Conservation (phyloP, 1,139 yeast genomes). For the Kurtzmaniella quercitrusa region DNA sequence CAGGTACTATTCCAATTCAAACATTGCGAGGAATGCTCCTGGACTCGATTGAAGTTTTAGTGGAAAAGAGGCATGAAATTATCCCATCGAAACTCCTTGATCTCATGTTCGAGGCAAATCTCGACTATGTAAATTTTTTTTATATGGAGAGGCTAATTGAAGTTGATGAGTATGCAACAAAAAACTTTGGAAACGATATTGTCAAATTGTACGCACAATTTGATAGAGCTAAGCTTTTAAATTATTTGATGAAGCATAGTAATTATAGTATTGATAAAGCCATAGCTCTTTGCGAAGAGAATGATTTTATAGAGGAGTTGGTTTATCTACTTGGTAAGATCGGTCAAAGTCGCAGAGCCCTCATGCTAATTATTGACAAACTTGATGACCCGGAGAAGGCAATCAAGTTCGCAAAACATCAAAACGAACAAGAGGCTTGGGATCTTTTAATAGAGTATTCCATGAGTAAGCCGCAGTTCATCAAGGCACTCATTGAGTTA, state of each 20-base stretch:
- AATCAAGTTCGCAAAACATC: slow-evolving; percentile 70
- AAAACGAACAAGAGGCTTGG: slow-evolving; percentile 78
- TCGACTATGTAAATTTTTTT: slow-evolving; percentile 57
- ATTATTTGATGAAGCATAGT: slow-evolving; percentile 41
- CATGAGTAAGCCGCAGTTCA: slow-evolving; percentile 66
- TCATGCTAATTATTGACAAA: slow-evolving; percentile 70
- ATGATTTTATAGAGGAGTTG: slow-evolving; percentile 58
- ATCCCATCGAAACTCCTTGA: slow-evolving; percentile 47
- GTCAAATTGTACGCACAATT: slow-evolving; percentile 63
- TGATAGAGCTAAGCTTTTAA: slow-evolving; percentile 48
- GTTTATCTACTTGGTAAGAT: slow-evolving; percentile 79
- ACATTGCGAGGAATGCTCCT: slow-evolving; percentile 35
- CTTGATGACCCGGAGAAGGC: slow-evolving; percentile 79
- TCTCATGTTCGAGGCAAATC: slow-evolving; percentile 37
- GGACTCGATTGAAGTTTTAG: slow-evolving; percentile 53
- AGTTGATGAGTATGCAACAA: slow-evolving; percentile 51
- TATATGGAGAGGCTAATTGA: slow-evolving; percentile 52
- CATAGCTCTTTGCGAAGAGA: slow-evolving; percentile 55
- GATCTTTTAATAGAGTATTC: slow-evolving; percentile 68
- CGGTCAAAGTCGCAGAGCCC: slow-evolving; percentile 76
- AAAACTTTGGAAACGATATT: slow-evolving; percentile 62
- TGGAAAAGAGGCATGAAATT: slow-evolving; percentile 64
- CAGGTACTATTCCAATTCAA: slow-evolving; percentile 37
- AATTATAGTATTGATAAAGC: slow-evolving; percentile 72
- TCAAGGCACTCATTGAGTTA: slow-evolving; percentile 66